Evolutionary conservation across 2,329 filamentous ascomycete species (phyloP), one percentile per base, ranked within the genome.

Genomic region (Alternaria brassicae): DNA sequence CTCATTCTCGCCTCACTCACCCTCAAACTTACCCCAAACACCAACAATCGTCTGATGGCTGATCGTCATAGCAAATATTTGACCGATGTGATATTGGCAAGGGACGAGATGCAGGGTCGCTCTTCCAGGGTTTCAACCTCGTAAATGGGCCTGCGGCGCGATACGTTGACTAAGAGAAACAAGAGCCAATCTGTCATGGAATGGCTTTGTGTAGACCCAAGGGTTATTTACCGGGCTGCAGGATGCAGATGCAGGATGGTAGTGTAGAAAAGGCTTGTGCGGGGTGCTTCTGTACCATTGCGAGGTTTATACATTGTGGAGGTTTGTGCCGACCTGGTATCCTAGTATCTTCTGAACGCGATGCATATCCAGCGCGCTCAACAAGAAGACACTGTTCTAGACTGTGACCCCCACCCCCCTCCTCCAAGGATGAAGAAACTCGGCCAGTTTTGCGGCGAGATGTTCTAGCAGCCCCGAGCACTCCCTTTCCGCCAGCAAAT

Each of bases 1-100:
- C 44, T 36, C 44, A 23, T 48, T 48, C 36, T 48, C 44, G 28
- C 44, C 44, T 48, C 44, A 48, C 28, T 48, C 44, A 34, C 30
- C 19, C 28, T 36, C 44, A 48, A 48, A 48, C 44, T 25, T 48
- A 48, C 28, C 44, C 44, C 44, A 34, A 32, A 48, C 28, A 48
- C 15, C 28, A 34, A 48, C 44, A 23, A 23, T 28, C 21, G 21
- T 34, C 44, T 10, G 15, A 48, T 27, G 21, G 23, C 44, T 10
- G 15, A 48, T 27, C 40, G 23, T 27, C 17, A 39, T 10, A 25
- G 34, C 6, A 32, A 48, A 13, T 6, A 25, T 48, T 19, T 48
- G 44, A 25, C 44, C 30, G 44, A 48, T 48, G 30, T 23, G 44
- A 25, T 48, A 25, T 23, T 34, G 19, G 44, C 44, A 23, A 32